Evolutionary conservation across 169 alveolate genomes (phyloP).

Genomic region (Hepatocystis sp.): DNA sequence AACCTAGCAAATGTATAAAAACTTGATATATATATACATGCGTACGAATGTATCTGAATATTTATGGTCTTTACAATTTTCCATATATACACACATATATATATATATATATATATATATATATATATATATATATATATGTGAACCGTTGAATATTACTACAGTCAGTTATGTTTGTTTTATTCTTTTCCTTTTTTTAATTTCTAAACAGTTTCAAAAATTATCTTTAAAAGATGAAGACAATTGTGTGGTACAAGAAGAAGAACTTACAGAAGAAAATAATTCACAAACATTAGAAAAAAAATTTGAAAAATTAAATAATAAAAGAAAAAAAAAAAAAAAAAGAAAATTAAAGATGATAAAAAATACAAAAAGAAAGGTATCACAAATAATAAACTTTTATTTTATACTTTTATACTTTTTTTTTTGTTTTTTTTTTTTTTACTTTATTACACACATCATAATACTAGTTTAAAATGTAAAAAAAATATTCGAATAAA

Average conservation of each 20-base stretch:
- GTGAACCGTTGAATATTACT: not conserved
- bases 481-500: no score
- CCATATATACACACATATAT: not conserved
- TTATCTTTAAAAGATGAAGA: conserved; percentile 48
- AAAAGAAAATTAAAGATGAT: conserved; percentile 30
- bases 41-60: not conserved
- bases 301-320: conserved; percentile 53
- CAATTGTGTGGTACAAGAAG: conserved; percentile 31
- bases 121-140: not conserved
- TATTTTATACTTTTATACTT: no score
- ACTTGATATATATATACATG: not conserved
- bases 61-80: not conserved
- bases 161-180: not conserved
- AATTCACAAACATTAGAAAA: conserved; percentile 26
- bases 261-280: conserved; percentile 36
- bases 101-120: not conserved
- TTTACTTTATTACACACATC: not conserved
- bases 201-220: conserved; percentile 65
- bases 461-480: no score
- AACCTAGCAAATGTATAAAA: conserved; percentile 40
- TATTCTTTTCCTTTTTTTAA: conserved; percentile 5
- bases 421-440: conserved; percentile 11
- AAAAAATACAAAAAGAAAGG: not conserved
- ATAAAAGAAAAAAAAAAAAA: conserved; percentile 55
- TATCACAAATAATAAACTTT: conserved; percentile 1